Evolutionary conservation across 2,329 filamentous ascomycete species (phyloP), one percentile per base, ranked within the genome.

Genomic region (Fusarium denticulatum): DNA sequence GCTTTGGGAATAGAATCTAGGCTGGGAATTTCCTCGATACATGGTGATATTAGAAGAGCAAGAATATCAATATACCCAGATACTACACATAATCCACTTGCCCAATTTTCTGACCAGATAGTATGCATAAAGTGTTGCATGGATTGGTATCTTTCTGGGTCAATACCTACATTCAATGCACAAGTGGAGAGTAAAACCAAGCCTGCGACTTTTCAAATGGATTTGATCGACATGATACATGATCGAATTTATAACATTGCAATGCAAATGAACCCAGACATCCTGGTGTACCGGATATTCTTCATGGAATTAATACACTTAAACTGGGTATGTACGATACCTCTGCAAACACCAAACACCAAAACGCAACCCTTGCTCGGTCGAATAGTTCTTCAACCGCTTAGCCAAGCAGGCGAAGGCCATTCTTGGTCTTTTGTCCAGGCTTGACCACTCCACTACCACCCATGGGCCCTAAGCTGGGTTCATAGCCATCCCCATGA

Each of bases 371-470:
- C 34, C 24, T 56, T 28, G 34, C 30, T 42, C 34, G 30, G 24
- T 18, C 26, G 24, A 42, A 22, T 22, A 46, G 15, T 15, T 37
- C 62, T 55, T 26, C 15, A 34, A 28, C 28, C 24, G 32, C 18
- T 56, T 80, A 92, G 63, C 90, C 90, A 52, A 92, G 81, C 60
- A 92, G 80, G 74, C 87, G 88, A 70, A 92, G 79, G 1, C 90
- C 90, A 40, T 90, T 89, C 84, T 91, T 91, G n/a, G 89, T 92
- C 85, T 91, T 92, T 76, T 89, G 87, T 5, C 90, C 89, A 2
- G 88, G 86, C 82, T 92, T 92, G 40, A 86, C 86, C 32, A 92
- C 84, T 22, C 90, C 90, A 24, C 82, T 84, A 16, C 86, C 86
- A 20, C 79, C 81, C 71, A 82, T 80, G 40, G 88, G 86, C 0